A percentile compares a stretch with the other conserved stretches of the same genome.
phyloP scores from a whole-genome alignment of 331 rosid genomes.

The Spiraea crenata region DNA sequence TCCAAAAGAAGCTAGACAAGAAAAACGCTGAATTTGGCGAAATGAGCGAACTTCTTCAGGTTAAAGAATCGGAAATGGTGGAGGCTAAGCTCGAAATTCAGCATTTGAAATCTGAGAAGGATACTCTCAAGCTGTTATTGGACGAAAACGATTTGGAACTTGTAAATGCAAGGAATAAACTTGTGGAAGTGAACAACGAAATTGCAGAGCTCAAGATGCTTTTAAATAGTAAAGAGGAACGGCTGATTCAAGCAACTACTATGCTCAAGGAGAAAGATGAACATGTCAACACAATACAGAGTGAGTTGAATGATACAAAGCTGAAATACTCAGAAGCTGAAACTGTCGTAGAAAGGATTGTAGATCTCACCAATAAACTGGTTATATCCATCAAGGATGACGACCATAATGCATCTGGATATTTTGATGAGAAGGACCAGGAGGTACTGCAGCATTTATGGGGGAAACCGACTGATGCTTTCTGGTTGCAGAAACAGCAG shows the following conservation, averaged over 20 bases:
- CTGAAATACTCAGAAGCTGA: constrained; percentile 69
- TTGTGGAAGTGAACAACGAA: constrained; percentile 58
- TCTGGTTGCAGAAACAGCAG: constrained; percentile 46
- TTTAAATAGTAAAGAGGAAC: constrained; percentile 61
- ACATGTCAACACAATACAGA: constrained; percentile 45
- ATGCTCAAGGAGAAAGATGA: constrained; percentile 84
- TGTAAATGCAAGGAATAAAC: constrained; percentile 59
- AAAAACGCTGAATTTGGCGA: constrained; percentile 45
- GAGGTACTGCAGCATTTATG: constrained; percentile 32
- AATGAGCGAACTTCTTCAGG: constrained; percentile 49
- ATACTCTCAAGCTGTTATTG: constrained; percentile 61
- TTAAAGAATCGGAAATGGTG: constrained; percentile 63
- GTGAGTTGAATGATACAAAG: constrained; percentile 51
- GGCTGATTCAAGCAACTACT: constrained; percentile 65
- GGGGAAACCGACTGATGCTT: constrained; percentile 46
- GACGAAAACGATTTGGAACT: constrained; percentile 84
- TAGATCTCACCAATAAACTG: constrained; percentile 65
- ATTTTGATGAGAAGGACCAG: constrained; percentile 30
- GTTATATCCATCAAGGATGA: constrained; percentile 60
- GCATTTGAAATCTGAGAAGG: constrained; percentile 72
- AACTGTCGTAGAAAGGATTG: constrained; percentile 58
- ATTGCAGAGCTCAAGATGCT: constrained; percentile 64
- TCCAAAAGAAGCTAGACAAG: constrained; percentile 51
- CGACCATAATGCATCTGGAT: constrained; percentile 20
- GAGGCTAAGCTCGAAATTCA: constrained; percentile 83